These are phyloP conservation scores for Andrographis paniculata DNA, from an alignment of 305 asterid species.

Conservation along the genomic window DNA sequence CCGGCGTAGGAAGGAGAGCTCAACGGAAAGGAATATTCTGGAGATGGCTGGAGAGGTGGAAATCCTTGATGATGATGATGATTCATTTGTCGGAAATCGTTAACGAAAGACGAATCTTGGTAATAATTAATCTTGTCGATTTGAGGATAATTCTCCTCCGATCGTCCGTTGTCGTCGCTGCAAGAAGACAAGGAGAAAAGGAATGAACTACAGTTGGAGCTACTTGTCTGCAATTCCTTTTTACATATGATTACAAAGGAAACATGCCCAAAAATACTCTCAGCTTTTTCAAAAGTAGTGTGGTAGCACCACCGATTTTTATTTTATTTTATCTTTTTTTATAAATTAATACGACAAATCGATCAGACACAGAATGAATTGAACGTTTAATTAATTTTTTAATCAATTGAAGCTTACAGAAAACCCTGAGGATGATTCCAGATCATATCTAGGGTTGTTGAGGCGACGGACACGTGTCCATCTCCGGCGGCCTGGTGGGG, in stretches of 20 bases:
- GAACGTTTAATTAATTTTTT: too few species aligned
- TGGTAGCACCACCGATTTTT: too few species aligned
- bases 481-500: not conserved
- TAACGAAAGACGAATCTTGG: slow-evolving; percentile 14
- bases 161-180: slow-evolving; percentile 30
- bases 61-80: slow-evolving; percentile 12
- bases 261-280: slow-evolving; percentile 17
- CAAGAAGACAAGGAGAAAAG: slow-evolving; percentile 30
- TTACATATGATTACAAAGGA: slow-evolving; percentile 23
- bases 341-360: too few species aligned
- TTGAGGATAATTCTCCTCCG: slow-evolving; percentile 28
- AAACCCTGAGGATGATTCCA: not conserved
- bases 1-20: slow-evolving; percentile 27
- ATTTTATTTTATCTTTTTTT: too few species aligned
- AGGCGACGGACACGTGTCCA: not conserved
- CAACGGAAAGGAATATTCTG: slow-evolving; percentile 18
- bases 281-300: slow-evolving; percentile 19
- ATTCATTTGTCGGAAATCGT: slow-evolving; percentile 13
- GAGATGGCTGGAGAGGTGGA: slow-evolving; percentile 1
- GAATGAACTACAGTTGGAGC: slow-evolving; percentile 16
- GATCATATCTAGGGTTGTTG: not conserved
- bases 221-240: slow-evolving; percentile 18
- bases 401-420: not conserved
- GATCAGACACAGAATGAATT: too few species aligned
- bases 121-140: slow-evolving; percentile 10